phyloP scores from a whole-genome alignment of 2,329 filamentous ascomycete genomes.

The Penicillium sp. region DNA sequence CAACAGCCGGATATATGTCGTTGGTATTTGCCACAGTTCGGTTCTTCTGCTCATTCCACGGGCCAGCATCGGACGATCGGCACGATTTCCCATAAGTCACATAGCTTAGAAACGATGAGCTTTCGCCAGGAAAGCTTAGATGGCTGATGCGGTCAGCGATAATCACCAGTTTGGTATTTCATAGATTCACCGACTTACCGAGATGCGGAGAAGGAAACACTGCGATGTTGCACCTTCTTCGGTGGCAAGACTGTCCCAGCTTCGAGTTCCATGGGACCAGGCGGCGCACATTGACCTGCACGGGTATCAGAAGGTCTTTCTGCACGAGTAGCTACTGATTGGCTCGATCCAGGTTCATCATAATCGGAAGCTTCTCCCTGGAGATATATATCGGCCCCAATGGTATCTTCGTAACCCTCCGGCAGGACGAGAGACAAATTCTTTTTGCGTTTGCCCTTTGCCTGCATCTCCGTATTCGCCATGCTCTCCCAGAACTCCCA shows the following conservation, averaged over 20 bases:
- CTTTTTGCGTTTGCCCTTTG: constrained; percentile 12
- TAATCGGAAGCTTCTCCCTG: no score
- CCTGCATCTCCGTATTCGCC: constrained; percentile 4
- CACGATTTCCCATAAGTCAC: neutral
- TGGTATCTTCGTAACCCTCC: neutral
- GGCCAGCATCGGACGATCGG: no score
- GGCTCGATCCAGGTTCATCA: no score
- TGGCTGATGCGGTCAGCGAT: neutral
- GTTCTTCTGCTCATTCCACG: no score
- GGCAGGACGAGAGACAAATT: constrained; percentile 6
- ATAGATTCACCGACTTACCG: neutral
- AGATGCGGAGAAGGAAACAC: neutral
- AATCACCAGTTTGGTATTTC: neutral
- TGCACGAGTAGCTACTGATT: neutral
- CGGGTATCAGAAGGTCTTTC: neutral
- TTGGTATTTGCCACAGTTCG: no score
- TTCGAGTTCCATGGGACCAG: neutral
- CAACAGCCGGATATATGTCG: no score
- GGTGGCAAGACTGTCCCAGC: no score
- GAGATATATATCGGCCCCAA: no score
- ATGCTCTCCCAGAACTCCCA: constrained; percentile 15
- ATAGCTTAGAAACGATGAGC: neutral
- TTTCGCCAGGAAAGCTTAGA: constrained; percentile 3
- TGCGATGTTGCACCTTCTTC: neutral
- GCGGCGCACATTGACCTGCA: neutral